Base-by-base conservation (phyloP, 129 eudicot genomes). In the Centaurea solstitialis region DNA sequence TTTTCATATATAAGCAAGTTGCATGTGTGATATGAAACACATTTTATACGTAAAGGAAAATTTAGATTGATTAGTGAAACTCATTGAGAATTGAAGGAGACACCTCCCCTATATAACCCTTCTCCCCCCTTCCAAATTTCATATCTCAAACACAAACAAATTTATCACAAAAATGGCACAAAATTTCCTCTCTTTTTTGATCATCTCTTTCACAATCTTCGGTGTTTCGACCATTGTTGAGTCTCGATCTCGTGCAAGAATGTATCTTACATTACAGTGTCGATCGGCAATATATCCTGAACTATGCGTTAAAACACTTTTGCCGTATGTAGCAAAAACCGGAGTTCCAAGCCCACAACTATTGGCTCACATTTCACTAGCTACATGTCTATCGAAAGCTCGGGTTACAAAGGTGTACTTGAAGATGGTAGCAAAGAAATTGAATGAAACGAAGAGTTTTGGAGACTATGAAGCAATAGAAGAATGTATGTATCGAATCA, bases 321-420 rank as follows among this genome's bases (percentile, higher is more conserved):
- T 83, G 7, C 68, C 73, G 15, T 80, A 79, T 37, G 87, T 77
- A 0, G 69, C 74, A 71, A 38, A 80, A 64, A 21, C 79, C 20
- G 77, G 74, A 0, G 23, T 75, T 8, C 90, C 72, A 59, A 85
- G 82, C 62, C 92, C 84, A 5, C 83, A 80, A 11, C 73, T 80
- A 26, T 21, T 92, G 24, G 89, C 94, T 71, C 92, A 92, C 35
- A 43, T 88, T 12, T 86, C 97, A 23, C 38, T 92, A 33, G 78
- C 76, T 0, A 85, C 88, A 1, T 85, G 88, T 78, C 83, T 90
- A 26, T 65, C 79, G 5, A 78, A 76, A 77, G 91, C 97, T 21
- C 74, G 83, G 18, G 75, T 64, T 11, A 86, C 97, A 7, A 86
- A 85, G 30, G 79, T 76, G 3, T 90, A 81, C 72, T 57, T 90